phyloP scores from a whole-genome alignment of 2,329 filamentous ascomycete genomes.

The Colletotrichum navitas region DNA sequence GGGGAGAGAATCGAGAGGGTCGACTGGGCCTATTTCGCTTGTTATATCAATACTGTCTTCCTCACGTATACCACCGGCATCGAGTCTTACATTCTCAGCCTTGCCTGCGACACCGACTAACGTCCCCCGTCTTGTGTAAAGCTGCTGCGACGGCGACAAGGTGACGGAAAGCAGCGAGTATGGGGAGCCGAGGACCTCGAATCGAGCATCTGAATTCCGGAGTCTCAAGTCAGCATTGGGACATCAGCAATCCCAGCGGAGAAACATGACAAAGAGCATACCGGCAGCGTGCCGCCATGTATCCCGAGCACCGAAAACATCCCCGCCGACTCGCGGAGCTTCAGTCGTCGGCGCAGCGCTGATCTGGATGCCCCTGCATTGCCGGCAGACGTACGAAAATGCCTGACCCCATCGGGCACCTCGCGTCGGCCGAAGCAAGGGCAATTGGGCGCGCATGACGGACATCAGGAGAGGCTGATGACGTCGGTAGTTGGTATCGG shows the following conservation, averaged over 20 bases:
- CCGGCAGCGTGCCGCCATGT: slow-evolving; percentile 63
- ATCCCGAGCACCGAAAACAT: slow-evolving; percentile 67
- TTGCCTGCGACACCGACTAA: slow-evolving; percentile 91
- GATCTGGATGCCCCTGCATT: slow-evolving; percentile 73
- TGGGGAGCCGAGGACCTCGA: slow-evolving; percentile 91
- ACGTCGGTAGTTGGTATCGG: slow-evolving; percentile 30
- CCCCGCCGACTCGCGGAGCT: slow-evolving; percentile 61
- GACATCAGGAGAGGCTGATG: slow-evolving; percentile 31
- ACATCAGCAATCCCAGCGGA: too few relatives aligned
- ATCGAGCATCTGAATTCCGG: slow-evolving; percentile 80
- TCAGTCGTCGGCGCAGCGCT: slow-evolving; percentile 71
- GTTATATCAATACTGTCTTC: slow-evolving; percentile 1
- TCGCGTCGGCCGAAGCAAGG: slow-evolving; percentile 54
- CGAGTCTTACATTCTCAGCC: slow-evolving; percentile 79
- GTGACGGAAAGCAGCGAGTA: slow-evolving; percentile 95
- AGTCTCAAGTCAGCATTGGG: neutral
- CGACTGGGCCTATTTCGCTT: slow-evolving; percentile 76
- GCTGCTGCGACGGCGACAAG: slow-evolving; percentile 90
- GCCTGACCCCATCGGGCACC: slow-evolving; percentile 46
- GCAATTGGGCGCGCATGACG: slow-evolving; percentile 60
- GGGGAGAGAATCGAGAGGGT: slow-evolving; percentile 90
- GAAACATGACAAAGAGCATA: slow-evolving; percentile 47
- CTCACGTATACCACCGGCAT: slow-evolving; percentile 20
- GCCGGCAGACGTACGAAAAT: slow-evolving; percentile 61
- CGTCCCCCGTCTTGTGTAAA: slow-evolving; percentile 93